A percentile compares a stretch with the other conserved stretches of the same genome.
These are phyloP conservation scores for Gossypium schwendimanii DNA, from an alignment of 441 rosid genomes.

Conservation along the genomic window DNA sequence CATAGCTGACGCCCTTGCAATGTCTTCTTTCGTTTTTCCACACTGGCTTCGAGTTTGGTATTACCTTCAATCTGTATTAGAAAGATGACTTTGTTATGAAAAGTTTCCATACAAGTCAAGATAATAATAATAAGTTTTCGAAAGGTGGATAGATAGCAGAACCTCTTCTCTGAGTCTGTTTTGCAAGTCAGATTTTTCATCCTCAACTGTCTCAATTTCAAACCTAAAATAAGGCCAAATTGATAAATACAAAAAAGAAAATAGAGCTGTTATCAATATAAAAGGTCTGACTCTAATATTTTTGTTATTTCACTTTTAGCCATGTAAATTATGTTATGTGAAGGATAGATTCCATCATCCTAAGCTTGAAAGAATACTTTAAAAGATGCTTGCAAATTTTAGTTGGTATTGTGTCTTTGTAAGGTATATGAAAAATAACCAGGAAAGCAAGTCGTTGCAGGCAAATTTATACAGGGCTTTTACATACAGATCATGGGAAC, in stretches of 20 bases:
- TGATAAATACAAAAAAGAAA: conserved; percentile 8
- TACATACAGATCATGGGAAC: conserved; percentile 14
- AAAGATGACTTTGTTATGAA: conserved; percentile 8
- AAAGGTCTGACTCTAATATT: not conserved
- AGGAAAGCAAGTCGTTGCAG: conserved; percentile 11
- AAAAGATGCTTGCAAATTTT: conserved; percentile 1
- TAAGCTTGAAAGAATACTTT: not conserved
- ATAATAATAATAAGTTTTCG: not conserved
- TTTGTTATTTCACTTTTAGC: not conserved
- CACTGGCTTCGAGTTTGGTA: conserved; percentile 45
- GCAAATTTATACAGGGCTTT: conserved; percentile 4
- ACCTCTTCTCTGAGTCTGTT: conserved; percentile 72
- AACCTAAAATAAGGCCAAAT: conserved; percentile 34
- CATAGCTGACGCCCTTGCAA: conserved; percentile 58
- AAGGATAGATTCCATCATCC: not conserved
- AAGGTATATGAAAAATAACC: conserved; percentile 10
- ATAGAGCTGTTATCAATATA: not conserved
- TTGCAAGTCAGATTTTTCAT: conserved; percentile 54
- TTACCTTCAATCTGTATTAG: conserved; percentile 55
- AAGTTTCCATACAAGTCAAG: conserved; percentile 12
- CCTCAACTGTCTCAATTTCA: conserved; percentile 70
- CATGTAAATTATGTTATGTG: not conserved
- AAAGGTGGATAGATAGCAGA: conserved; percentile 6
- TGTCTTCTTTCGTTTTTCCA: conserved; percentile 60
- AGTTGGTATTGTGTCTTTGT: conserved; percentile 1